Percentiles rank a stretch among this genome's conserved stretches.
These are phyloP conservation scores for Boletus pseudopeckii DNA, from an alignment of 768 basidiomycete species.

Conservation along the genomic window DNA sequence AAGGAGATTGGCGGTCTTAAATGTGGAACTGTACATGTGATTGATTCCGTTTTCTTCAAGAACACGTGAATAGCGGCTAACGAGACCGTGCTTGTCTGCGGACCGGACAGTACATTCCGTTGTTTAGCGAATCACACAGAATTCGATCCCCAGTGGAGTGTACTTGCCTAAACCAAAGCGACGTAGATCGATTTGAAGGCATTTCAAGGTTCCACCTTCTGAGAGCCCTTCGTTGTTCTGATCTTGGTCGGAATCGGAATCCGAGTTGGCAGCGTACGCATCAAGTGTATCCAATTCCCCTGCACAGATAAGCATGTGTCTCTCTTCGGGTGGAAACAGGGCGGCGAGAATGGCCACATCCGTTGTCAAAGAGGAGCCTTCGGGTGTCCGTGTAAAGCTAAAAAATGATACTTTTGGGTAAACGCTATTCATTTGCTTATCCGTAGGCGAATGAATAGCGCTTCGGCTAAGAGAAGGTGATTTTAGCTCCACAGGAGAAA, in stretches of 20 bases:
- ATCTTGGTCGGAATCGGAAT: slow-evolving; percentile 39
- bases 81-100: slow-evolving; percentile 73
- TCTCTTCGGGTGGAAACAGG: slow-evolving; percentile 66
- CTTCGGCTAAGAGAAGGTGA: slow-evolving; percentile 7
- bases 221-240: slow-evolving; percentile 32
- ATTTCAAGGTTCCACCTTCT: slow-evolving; percentile 48
- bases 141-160: neutral
- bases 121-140: neutral
- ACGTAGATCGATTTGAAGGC: slow-evolving; percentile 72
- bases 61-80: slow-evolving; percentile 71
- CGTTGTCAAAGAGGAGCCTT: slow-evolving; percentile 74
- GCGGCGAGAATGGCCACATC: slow-evolving; percentile 64
- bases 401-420: slow-evolving; percentile 60
- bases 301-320: slow-evolving; percentile 72
- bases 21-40: slow-evolving; percentile 84
- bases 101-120: slow-evolving; percentile 2
- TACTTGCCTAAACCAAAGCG: slow-evolving; percentile 65
- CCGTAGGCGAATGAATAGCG: slow-evolving; percentile 8
- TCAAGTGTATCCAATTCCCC: slow-evolving; percentile 64
- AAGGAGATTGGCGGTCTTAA: slow-evolving; percentile 76
- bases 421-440: slow-evolving; percentile 10
- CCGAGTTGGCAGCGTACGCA: slow-evolving; percentile 27
- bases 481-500: slow-evolving; percentile 26
- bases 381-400: slow-evolving; percentile 72
- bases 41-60: slow-evolving; percentile 73